Evolutionary conservation across 345 rosid genomes (phyloP), one percentile per base, ranked within the genome.

Genomic region (Murraya koenigii): DNA sequence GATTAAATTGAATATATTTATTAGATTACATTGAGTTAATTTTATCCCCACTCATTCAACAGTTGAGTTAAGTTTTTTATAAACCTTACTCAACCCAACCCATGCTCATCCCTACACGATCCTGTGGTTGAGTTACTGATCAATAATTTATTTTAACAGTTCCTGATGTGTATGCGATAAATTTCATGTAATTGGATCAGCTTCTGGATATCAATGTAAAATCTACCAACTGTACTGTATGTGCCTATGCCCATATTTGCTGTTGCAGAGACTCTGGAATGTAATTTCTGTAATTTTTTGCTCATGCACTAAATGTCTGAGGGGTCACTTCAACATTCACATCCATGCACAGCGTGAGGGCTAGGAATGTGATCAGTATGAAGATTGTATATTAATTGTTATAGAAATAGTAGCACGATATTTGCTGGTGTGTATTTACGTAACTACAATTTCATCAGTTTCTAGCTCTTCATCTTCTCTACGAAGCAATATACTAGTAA

Each of bases 141-240:
- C n/a, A 71, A 49, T 52, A 61, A 69, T 56, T 59, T 36, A 30
- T 72, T 1, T 64, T 64, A 33, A 33, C 35, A 39, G 60, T 74
- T 80, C 30, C 66, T 33, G 38, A 26, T 25, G 41, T 41, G 56
- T 52, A 33, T 71, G 32, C 22, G 58, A 7, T 35, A 20, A 49
- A 49, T 49, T 65, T n/a, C 69, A 19, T 65, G 20, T 33, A 65
- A 33, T 65, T 10, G 15, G 14, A 22, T 41, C 47, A 7, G 59
- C 67, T 56, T 77, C 72, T 63, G 23, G 69, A 65, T 76, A 59
- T 56, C 77, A 66, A 8, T 60, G 63, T 44, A 64, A 30, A 63
- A 47, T 56, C 22, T 49, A 59, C 32, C 71, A 71, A 59, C 26
- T 35, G 7, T 74, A 36, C n/a, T n/a, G n/a, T n/a, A n/a, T n/a